Evolutionary conservation across 2,329 filamentous ascomycete species (phyloP), one percentile per base, ranked within the genome.

Genomic region (Trichophyton verrucosum): DNA sequence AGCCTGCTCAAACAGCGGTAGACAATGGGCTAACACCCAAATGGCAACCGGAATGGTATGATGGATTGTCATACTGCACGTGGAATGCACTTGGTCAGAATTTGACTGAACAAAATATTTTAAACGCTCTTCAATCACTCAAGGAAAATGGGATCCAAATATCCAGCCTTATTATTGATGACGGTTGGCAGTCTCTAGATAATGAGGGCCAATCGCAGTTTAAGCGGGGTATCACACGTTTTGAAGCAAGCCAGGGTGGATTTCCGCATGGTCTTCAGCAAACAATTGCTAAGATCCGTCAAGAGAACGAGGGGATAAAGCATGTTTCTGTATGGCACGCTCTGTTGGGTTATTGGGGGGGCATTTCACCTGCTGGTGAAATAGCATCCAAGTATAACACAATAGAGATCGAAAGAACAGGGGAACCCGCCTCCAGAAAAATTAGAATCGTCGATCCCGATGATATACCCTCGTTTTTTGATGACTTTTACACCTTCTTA

Each of bases 301-400:
- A 81, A 17, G 80, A 80, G 15, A 83, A 91, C 67, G 85, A 85
- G 0, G 83, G 85, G 62, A 86, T 97, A 62, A 82, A 87, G 62
- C 87, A 96, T 67, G 82, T 97, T 58, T 89, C 89, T 9, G 92
- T 97, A 0, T 99, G 94, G 94, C 94, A 99, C 75, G 89, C 92
- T 0, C 79, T 97, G 0, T 70, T 83, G 22, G 86, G 91, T 1
- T 96, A 96, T 72, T 96, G 94, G 94, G 92, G 90, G 55, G 91
- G 91, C 0, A 85, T 99, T 9, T 83, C 89, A 0, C 85, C 88
- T 0, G 74, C 82, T 3, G 88, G 91, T 0, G 81, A 85, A 56
- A 83, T 99, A 57, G 88, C 88, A 0, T 78, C 85, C 65, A 81
- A 80, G 0, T 99, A 97, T 75, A 88, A 89, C 70, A 95, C 90